These are phyloP conservation scores for Trametes cingulata DNA, from an alignment of 768 basidiomycete genomes.

Conservation along the genomic window DNA sequence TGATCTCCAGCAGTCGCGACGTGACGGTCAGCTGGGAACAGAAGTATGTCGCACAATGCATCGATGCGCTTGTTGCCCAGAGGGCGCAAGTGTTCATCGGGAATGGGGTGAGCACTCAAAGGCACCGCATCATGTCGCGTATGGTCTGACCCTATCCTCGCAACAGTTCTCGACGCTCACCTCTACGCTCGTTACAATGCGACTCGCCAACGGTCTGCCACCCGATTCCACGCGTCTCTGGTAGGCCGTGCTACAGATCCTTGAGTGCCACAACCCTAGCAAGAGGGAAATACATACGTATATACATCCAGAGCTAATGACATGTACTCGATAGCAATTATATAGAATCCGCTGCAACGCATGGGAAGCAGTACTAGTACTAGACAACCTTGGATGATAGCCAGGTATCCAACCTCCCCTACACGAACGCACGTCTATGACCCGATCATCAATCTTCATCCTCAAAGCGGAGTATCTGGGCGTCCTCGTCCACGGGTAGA, in stretches of 20 bases:
- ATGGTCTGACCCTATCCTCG: neutral
- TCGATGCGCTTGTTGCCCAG: conserved; percentile 53
- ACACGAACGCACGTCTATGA: neutral
- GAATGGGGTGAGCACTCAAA: conserved; percentile 43
- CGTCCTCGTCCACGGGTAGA: conserved; percentile 84
- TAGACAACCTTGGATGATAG: neutral
- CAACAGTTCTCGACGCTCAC: conserved; percentile 48
- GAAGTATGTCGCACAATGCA: conserved; percentile 41
- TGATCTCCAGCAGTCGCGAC: conserved; percentile 38
- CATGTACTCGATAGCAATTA: conserved; percentile 16
- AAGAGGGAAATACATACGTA: conserved; percentile 3
- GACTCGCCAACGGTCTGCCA: conserved; percentile 36
- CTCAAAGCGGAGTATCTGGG: conserved; percentile 81
- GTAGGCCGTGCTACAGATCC: neutral
- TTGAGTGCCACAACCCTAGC: too few relatives aligned
- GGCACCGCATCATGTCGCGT: neutral
- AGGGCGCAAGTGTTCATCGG: conserved; percentile 51
- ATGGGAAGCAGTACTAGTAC: conserved; percentile 10
- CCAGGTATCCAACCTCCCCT: neutral
- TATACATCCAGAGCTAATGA: conserved; percentile 15
- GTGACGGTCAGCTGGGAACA: conserved; percentile 43
- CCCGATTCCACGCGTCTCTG: conserved; percentile 27
- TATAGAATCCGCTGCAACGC: conserved; percentile 7
- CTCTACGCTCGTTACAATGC: conserved; percentile 47
- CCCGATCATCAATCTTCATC: conserved; percentile 54